Percentiles rank a stretch among this genome's conserved stretches.
phyloP scores from a whole-genome alignment of 2,329 filamentous ascomycete species.

The Microcyclospora pomicola region DNA sequence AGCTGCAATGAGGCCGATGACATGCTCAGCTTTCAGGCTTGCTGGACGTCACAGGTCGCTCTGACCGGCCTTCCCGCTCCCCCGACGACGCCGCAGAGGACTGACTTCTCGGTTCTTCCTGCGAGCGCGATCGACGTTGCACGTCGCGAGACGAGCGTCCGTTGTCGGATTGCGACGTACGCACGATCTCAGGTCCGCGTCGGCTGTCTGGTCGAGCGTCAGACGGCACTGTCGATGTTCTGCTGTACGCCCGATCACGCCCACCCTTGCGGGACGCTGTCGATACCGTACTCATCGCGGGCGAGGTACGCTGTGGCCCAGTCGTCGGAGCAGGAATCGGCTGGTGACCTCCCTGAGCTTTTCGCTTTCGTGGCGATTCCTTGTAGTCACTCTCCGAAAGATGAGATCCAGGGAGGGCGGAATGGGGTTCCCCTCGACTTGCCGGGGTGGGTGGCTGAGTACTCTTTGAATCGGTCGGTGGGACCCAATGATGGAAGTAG shows the following conservation, averaged over 20 bases:
- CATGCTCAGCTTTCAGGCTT: too few species aligned
- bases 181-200: too few species aligned
- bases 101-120: too few species aligned
- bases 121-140: too few species aligned
- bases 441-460: constrained; percentile 61
- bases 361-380: constrained; percentile 75
- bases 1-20: too few species aligned
- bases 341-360: constrained; percentile 46
- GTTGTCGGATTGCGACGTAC: too few species aligned
- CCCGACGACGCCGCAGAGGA: too few species aligned
- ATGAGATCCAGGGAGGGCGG: constrained; percentile 37
- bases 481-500: constrained; percentile 89
- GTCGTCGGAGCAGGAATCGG: constrained; percentile 38
- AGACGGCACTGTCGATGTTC: constrained; percentile 50
- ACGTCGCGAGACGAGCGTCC: too few species aligned
- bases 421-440: constrained; percentile 38
- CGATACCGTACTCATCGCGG: constrained; percentile 41
- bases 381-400: constrained; percentile 45
- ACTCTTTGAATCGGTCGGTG: constrained; percentile 46
- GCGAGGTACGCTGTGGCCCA: constrained; percentile 34
- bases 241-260: constrained; percentile 51
- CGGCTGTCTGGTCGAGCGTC: too few species aligned
- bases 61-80: too few species aligned
- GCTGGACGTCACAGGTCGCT: too few species aligned
- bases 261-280: constrained; percentile 35